Evolutionary conservation across 2,329 filamentous ascomycete species (phyloP), one percentile per base, ranked within the genome.

Genomic region (Dactylellina parvicollis): DNA sequence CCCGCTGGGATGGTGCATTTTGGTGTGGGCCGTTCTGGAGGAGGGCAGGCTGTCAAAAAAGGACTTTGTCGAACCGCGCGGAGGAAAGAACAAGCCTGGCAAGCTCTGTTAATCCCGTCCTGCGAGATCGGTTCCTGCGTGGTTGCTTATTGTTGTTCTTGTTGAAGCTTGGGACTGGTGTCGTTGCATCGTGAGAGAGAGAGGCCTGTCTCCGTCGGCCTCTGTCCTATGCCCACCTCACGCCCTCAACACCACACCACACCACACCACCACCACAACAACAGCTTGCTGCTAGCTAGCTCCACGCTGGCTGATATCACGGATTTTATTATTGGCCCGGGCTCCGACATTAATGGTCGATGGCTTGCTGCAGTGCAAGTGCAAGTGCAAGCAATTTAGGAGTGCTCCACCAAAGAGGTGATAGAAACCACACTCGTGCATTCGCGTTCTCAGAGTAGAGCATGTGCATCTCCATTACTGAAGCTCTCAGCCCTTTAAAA

Each of bases 101-200:
- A 47, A 46, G 60, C 47, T 40, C 46, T 30, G 32, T 62, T 54
- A 28, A 14, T 47, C 16, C 61, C 42, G 47, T 28, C 30, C 62
- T 69, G 47, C 64, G 55, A 69, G 54, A 69, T 69, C 55, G 64
- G 64, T 69, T 69, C 64, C 64, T 69, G 64, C 55, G 55, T 60
- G 46, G 24, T 69, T 69, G 64, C 64, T 69, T 69, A 42, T 67
- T 67, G 22, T 38, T 59, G 38, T 26, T 12, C 4, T 38, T 38
- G 12, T 30, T 54, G 54, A 22, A 52, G 55, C 38, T 69, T 60
- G 3, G 40, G 22, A 2, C 4, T 44, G 38, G 20, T 42, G n/a
- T n/a, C 40, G 40, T 57, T 57, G 52, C 56, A 24, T 69, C 22
- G 54, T 46, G 36, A 54, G 30, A 4, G 40, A 20, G 40, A 9